Conservation (phyloP, 768 basidiomycete genomes). For the Mycena kentingensis region DNA sequence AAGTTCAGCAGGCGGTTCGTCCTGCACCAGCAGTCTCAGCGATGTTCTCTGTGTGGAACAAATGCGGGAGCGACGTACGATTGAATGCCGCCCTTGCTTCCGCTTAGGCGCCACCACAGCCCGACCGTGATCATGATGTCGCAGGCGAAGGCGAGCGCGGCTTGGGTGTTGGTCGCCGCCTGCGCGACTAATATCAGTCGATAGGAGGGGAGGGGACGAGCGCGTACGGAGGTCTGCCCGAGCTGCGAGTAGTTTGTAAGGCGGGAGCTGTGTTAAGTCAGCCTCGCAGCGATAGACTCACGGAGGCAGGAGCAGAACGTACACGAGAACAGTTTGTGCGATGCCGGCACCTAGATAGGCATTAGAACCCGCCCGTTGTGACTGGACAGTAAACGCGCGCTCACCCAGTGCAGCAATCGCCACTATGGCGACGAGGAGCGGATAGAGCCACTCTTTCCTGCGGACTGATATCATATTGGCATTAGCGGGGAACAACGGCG, state of each 20-base stretch:
- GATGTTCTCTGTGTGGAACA: not conserved
- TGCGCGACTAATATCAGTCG: not conserved
- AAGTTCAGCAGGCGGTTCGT: slow-evolving; percentile 9
- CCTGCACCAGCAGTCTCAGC: not conserved
- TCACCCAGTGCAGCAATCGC: not conserved
- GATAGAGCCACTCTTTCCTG: not conserved
- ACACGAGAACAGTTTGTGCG: slow-evolving; percentile 7
- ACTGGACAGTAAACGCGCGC: not conserved
- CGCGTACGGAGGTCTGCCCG: not conserved
- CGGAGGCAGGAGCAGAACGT: not conserved
- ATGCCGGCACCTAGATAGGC: not conserved
- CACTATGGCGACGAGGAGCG: not conserved
- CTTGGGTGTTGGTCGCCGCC: slow-evolving; percentile 2
- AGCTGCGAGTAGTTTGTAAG: not conserved
- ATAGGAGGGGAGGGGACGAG: not conserved
- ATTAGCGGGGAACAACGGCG: no score
- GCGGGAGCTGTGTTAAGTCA: not conserved
- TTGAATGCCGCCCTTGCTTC: slow-evolving; percentile 2
- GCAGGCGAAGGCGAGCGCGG: not conserved
- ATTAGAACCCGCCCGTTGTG: not conserved
- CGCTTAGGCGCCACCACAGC: slow-evolving; percentile 2
- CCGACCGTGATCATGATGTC: slow-evolving; percentile 11
- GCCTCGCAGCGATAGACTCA: no score
- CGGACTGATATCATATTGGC: not conserved
- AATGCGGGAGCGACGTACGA: not conserved